Conservation (phyloP, 2,329 filamentous ascomycete genomes). For the Coniella lustricola region DNA sequence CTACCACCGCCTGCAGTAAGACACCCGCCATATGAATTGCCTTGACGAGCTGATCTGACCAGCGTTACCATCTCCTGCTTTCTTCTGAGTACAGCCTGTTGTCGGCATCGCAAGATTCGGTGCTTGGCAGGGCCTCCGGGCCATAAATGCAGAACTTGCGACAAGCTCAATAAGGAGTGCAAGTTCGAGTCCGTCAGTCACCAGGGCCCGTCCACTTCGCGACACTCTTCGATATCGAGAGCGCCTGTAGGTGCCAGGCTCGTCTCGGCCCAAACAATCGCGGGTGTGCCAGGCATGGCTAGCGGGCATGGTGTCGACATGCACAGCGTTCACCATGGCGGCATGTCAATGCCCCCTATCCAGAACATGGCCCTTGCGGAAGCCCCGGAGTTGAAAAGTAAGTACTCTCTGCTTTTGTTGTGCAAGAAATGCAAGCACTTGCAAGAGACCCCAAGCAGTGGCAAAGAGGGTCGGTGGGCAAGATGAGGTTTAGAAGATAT, state of each 20-base stretch:
- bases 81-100: conserved; percentile 61
- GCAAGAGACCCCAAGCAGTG: no score
- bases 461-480: no score
- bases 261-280: conserved; percentile 40
- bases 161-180: conserved; percentile 89
- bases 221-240: conserved; percentile 35
- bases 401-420: conserved; percentile 21
- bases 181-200: conserved; percentile 88
- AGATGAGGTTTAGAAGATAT: no score
- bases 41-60: conserved; percentile 7
- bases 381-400: conserved; percentile 35
- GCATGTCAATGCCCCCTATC: conserved; percentile 37
- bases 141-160: conserved; percentile 84
- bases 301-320: conserved; percentile 36
- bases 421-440: background rate
- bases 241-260: conserved; percentile 33
- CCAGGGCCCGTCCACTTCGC: conserved; percentile 43
- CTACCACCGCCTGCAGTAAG: conserved; percentile 93
- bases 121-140: conserved; percentile 69
- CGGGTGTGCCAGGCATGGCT: conserved; percentile 41
- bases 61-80: background rate
- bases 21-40: conserved; percentile 23
- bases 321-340: conserved; percentile 33
- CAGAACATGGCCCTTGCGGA: conserved; percentile 36
- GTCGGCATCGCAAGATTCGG: conserved; percentile 86